These are phyloP conservation scores for Penicillium cosmopolitanum DNA, from an alignment of 495 filamentous ascomycete species.

Conservation along the genomic window DNA sequence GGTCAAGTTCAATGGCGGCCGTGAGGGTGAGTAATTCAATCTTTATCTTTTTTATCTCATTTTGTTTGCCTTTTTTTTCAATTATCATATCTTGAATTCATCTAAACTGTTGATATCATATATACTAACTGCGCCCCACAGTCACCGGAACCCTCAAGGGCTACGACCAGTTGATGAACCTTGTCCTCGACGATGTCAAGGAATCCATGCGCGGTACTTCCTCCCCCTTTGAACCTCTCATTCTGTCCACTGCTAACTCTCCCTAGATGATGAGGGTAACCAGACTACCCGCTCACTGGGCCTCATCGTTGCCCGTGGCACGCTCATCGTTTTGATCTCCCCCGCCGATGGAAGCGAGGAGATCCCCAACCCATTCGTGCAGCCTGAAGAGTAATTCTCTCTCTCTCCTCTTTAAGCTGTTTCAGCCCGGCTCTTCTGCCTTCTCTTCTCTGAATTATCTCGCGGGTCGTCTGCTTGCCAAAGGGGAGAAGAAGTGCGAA, in stretches of 20 bases:
- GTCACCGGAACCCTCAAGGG: constrained; percentile 90
- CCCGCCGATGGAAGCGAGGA: constrained; percentile 93
- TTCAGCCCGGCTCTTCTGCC: not conserved
- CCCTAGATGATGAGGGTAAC: constrained; percentile 84
- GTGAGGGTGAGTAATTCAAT: constrained; percentile 68
- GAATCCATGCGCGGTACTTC: constrained; percentile 78
- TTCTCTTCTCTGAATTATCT: not conserved
- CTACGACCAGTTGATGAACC: constrained; percentile 96
- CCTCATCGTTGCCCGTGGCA: constrained; percentile 89
- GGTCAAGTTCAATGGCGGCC: constrained; percentile 94
- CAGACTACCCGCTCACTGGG: constrained; percentile 81
- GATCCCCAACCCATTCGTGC: constrained; percentile 90
- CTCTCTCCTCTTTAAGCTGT: not conserved
- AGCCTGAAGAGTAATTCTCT: constrained; percentile 59
- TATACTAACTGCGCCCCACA: constrained; percentile 35
- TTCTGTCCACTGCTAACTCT: constrained; percentile 18
- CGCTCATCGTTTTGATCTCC: constrained; percentile 87
- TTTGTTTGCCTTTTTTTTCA: not conserved
- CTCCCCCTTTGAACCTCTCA: not conserved
- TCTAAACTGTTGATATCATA: not conserved
- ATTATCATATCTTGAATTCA: constrained; percentile 7
- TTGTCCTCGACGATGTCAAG: constrained; percentile 93
- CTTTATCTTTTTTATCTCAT: constrained; percentile 20
- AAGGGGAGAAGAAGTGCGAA: not conserved
- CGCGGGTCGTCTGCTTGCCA: not conserved